Base-by-base conservation (phyloP, 2,329 filamentous ascomycete genomes). In the Fusarium sambucinum region DNA sequence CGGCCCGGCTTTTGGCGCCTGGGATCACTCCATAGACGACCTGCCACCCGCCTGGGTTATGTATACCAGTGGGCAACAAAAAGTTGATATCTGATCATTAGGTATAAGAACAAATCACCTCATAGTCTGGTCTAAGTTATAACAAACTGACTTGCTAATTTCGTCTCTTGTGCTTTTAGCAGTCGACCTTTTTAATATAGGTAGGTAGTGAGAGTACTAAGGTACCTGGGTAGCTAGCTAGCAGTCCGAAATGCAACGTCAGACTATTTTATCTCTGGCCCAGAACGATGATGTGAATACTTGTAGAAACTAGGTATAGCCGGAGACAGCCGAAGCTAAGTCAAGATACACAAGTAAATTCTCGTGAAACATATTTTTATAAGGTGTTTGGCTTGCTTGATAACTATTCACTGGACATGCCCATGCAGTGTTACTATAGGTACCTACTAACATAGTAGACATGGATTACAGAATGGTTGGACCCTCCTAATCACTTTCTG, bases 1-100 rank as follows among this genome's bases (percentile, higher is more conserved):
- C 38, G 1, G 37, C 41, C 41, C 16, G 63, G 56, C 27, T 63
- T 59, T 53, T 47, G 53, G 66, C 30, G 61, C 6, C 8, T 27
- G 27, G 61, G 65, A 55, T 58, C 35, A 44, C 41, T 23, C 38
- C 21, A 42, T 14, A 17, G 13, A 16, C 14, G 11, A 13, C 38
- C 37, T 40, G 37, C 30, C 37, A 30, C 16, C 33, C 46, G 19
- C 48, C 17, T 21, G 35, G 11, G 35, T 38, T 38, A 19, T 19
- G 9, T 35, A 19, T 5, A 12, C 35, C 11, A 12, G 35, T 10
- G 33, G 5, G n/a, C 11, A 38, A 38, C n/a, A 38, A n/a, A 38
- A 38, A 38, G 8, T 27, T 27, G 6, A 27, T 27, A 27, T 27
- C 27, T 27, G 27, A 27, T 27, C 27, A 6, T 27, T 27, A 8